These are phyloP conservation scores for Ascochyta rabiei DNA, from an alignment of 2,329 filamentous ascomycete genomes.

Conservation along the genomic window DNA sequence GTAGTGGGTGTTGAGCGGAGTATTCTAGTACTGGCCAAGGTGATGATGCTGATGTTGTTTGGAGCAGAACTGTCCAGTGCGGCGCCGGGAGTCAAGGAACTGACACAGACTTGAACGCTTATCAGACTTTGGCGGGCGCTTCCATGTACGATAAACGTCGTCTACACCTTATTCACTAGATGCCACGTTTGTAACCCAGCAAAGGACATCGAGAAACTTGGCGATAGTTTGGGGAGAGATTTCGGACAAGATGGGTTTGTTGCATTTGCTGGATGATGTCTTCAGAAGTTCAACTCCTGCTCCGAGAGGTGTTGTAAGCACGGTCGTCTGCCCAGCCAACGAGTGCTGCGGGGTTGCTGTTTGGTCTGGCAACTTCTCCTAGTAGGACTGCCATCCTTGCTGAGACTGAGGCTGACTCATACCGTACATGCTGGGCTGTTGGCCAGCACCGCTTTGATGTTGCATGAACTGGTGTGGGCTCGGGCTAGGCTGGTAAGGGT, in stretches of 20 bases:
- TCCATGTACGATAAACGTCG: not conserved
- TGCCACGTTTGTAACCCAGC: not conserved
- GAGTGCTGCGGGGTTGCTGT: not conserved
- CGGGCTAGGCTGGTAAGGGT: slow-evolving; percentile 57
- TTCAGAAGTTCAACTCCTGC: not conserved
- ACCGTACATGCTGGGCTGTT: slow-evolving; percentile 59
- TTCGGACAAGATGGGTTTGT: not conserved
- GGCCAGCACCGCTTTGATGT: slow-evolving; percentile 49
- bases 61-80: not conserved
- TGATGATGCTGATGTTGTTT: not conserved
- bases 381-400: slow-evolving; percentile 51
- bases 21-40: not conserved
- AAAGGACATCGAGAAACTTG: not conserved
- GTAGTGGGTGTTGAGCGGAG: not conserved
- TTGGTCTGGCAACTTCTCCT: slow-evolving; percentile 8
- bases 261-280: not conserved
- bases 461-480: slow-evolving; percentile 56
- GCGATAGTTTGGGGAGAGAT: not conserved
- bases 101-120: not conserved
- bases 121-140: not conserved
- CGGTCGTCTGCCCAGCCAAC: not conserved
- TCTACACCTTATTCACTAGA: not conserved
- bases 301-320: not conserved
- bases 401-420: slow-evolving; percentile 55
- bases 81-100: not conserved